Evolutionary conservation across 768 basidiomycete species (phyloP), one percentile per base, ranked within the genome.

Genomic region (Cystofilobasidium bisporidii): DNA sequence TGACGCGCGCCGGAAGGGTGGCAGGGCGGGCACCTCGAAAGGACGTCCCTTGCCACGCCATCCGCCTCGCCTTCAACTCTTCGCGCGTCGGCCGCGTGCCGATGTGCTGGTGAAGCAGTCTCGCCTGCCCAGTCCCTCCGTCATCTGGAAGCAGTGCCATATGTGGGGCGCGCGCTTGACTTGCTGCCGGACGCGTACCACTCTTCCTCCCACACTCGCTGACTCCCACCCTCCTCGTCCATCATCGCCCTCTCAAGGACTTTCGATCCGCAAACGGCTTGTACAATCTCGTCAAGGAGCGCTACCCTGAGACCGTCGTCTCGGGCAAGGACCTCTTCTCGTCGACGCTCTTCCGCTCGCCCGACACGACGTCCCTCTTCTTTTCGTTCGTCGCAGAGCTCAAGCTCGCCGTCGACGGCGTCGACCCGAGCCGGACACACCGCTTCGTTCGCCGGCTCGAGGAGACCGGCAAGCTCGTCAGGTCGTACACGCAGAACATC

Each of bases 401-500:
- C 64, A 92, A 92, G 75, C 81, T 81, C 66, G 87, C 88, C 38
- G 84, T 92, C 72, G 58, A 72, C 56, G 24, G 1, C 10, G 88
- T 88, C n/a, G 75, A 82, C 33, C 92, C 92, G 1, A 85, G 91
- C 0, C 82, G 85, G 1, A 96, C 96, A 1, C 96, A 99, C 75
- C 82, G 80, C 62, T 96, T 99, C 76, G 85, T 99, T 67, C 85
- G 86, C 73, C 84, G 83, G 4, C 82, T 98, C 0, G 88, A 96
- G 71, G 76, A 82, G 20, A 91, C 89, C 77, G 86, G 86, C 60
- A 92, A 87, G 77, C 79, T 99, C 14, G 75, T 94, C 30, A 84
- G 96, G 67, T 88, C 87, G 17, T 99, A 97, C 76, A 97, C 96
- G 0, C 96, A 99, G 78, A 99, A 99, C 75, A 93, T 99, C 55